Percentiles rank a stretch among this genome's conserved stretches.
These are phyloP conservation scores for Deinandra increscens DNA, from an alignment of 129 eudicot genomes.

Conservation along the genomic window DNA sequence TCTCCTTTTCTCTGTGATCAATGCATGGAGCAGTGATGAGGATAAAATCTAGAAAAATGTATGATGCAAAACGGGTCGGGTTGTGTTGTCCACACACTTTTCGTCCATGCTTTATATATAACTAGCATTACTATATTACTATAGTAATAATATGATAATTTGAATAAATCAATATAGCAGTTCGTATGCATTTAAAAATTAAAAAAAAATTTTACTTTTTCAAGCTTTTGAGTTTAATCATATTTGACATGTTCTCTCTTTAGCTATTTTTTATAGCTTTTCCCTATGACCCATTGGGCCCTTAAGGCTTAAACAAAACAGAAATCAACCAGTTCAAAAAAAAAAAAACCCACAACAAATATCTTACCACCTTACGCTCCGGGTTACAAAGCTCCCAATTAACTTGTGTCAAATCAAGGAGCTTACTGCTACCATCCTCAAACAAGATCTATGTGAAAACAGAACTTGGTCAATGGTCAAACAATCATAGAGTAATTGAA, in stretches of 20 bases:
- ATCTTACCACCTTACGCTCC: slow-evolving; percentile 35
- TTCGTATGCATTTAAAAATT: neutral
- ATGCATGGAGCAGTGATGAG: slow-evolving; percentile 11
- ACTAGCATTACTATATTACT: neutral
- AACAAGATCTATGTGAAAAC: slow-evolving; percentile 65
- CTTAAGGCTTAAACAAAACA: neutral
- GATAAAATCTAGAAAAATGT: neutral
- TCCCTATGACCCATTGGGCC: neutral
- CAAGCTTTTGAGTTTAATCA: neutral
- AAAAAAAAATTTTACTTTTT: neutral
- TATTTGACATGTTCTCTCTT: neutral
- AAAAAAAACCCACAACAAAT: neutral
- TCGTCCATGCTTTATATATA: neutral
- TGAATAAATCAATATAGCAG: neutral
- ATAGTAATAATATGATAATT: neutral
- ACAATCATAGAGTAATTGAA: slow-evolving; percentile 8
- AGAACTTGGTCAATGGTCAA: slow-evolving; percentile 12
- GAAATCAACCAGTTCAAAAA: neutral
- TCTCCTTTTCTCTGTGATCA: slow-evolving; percentile 17
- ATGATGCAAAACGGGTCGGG: neutral
- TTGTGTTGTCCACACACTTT: neutral
- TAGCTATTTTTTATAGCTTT: no score
- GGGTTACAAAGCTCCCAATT: slow-evolving; percentile 73
- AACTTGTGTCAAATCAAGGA: slow-evolving; percentile 76
- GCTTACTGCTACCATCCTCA: slow-evolving; percentile 66